Evolutionary conservation across 2,329 filamentous ascomycete species (phyloP).

Genomic region (Beauveria varroae): DNA sequence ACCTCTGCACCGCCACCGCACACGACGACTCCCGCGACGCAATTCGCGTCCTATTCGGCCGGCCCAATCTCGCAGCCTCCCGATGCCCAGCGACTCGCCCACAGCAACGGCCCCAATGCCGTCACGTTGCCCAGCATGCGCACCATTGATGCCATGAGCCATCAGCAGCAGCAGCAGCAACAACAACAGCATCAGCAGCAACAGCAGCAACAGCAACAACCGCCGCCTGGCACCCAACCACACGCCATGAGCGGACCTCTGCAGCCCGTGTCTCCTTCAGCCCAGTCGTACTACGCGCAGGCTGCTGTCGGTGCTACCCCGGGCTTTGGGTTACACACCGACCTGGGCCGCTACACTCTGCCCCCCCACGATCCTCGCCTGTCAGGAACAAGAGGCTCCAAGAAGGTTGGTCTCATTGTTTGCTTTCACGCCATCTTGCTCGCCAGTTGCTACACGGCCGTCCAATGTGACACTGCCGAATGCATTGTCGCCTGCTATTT

Average conservation of each 20-base stretch:
- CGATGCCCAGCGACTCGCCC: constrained; percentile 11
- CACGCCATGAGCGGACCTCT: constrained; percentile 23
- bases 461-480: not conserved
- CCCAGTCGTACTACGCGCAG: constrained; percentile 36
- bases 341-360: constrained; percentile 39
- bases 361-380: constrained; percentile 40
- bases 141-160: constrained; percentile 29
- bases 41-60: not conserved
- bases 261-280: constrained; percentile 18
- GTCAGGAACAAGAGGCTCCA: constrained; percentile 42
- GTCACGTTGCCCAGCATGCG: constrained; percentile 35
- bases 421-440: constrained; percentile 13
- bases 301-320: constrained; percentile 30
- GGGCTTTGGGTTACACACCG: constrained; percentile 35
- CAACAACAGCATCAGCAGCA: constrained; percentile 22
- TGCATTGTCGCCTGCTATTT: not conserved
- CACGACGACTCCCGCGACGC: not conserved
- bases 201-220: constrained; percentile 22
- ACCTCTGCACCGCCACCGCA: constrained; percentile 14
- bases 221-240: not conserved
- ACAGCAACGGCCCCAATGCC: constrained; percentile 21
- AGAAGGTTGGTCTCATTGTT: constrained; percentile 40
- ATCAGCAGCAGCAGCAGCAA: constrained; percentile 20
- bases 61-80: not conserved
- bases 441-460: not conserved